A percentile compares a stretch with the other conserved stretches of the same genome.
Conservation (phyloP, 768 basidiomycete genomes). For the Suillus americanus region DNA sequence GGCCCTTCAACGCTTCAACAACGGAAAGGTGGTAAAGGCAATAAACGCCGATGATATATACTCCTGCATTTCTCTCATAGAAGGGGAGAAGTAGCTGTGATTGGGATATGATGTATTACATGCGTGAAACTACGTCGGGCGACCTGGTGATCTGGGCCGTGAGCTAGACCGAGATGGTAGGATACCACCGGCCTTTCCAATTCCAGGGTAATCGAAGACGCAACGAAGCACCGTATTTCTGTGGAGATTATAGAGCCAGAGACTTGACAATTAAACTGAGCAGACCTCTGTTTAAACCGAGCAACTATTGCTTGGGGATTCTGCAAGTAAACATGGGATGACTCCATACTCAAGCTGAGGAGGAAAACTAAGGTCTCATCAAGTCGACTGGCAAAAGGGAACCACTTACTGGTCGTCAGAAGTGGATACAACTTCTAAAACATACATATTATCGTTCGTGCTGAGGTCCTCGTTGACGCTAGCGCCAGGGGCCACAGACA, state of each 20-base stretch:
- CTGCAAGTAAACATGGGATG: constrained; percentile 28
- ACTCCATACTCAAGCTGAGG: constrained; percentile 19
- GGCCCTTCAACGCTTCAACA: constrained; percentile 24
- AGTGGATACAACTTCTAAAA: constrained; percentile 60
- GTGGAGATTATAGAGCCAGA: constrained; percentile 9
- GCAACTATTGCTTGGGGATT: constrained; percentile 52
- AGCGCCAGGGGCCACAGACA: constrained; percentile 74
- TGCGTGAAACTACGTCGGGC: not conserved
- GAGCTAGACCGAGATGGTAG: constrained; percentile 8
- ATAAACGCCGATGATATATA: constrained; percentile 30
- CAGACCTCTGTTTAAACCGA: constrained; percentile 70
- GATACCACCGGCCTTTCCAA: constrained; percentile 7
- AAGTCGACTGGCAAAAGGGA: not conserved
- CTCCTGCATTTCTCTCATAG: constrained; percentile 19
- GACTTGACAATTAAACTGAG: too few species aligned
- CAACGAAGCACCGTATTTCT: constrained; percentile 58
- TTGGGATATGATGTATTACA: constrained; percentile 7
- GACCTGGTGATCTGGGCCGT: constrained; percentile 13
- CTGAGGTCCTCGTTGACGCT: constrained; percentile 45
- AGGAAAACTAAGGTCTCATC: constrained; percentile 4
- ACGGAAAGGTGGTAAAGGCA: constrained; percentile 37
- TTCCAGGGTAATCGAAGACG: constrained; percentile 53
- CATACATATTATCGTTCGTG: constrained; percentile 71
- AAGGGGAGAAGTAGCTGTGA: not conserved
- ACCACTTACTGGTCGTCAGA: constrained; percentile 44